These are phyloP conservation scores for Neurospora sublineolata DNA, from an alignment of 495 filamentous ascomycete genomes.

Conservation along the genomic window DNA sequence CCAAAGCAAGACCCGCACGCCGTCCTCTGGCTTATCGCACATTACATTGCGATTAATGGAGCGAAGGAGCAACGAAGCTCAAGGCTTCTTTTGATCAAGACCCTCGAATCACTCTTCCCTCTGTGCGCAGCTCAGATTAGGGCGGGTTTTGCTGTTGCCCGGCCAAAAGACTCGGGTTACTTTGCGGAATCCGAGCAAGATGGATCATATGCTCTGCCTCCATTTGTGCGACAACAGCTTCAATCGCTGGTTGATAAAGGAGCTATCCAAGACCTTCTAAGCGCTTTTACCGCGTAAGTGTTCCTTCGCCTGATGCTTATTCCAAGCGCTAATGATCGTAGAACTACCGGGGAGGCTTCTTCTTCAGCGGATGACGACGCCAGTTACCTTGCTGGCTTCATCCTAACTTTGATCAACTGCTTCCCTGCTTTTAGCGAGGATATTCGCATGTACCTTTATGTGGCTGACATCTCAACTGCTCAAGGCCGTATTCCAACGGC, in stretches of 20 bases:
- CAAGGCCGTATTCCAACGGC: constrained; percentile 51
- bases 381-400: constrained; percentile 71
- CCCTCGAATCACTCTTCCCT: constrained; percentile 17
- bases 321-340: constrained; percentile 11
- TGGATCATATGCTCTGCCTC: constrained; percentile 11
- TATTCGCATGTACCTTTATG: constrained; percentile 89
- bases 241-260: constrained; percentile 26
- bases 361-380: constrained; percentile 44
- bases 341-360: constrained; percentile 16
- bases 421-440: constrained; percentile 80
- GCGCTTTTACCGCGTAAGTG: constrained; percentile 28
- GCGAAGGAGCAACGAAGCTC: constrained; percentile 18
- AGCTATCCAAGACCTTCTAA: constrained; percentile 29
- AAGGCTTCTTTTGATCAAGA: constrained; percentile 10
- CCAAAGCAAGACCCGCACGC: constrained; percentile 8
- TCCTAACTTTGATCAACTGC: constrained; percentile 70
- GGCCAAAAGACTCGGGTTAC: constrained; percentile 1
- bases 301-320: constrained; percentile 3
- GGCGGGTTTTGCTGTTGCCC: constrained; percentile 4
- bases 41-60: constrained; percentile 67
- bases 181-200: constrained; percentile 4
- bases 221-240: constrained; percentile 22
- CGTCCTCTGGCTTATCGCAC: constrained; percentile 65
- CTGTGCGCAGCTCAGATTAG: constrained; percentile 16
- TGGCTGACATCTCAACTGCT: constrained; percentile 55